phyloP scores from a whole-genome alignment of 148 eudicot genomes.

The Persicaria maculosa region DNA sequence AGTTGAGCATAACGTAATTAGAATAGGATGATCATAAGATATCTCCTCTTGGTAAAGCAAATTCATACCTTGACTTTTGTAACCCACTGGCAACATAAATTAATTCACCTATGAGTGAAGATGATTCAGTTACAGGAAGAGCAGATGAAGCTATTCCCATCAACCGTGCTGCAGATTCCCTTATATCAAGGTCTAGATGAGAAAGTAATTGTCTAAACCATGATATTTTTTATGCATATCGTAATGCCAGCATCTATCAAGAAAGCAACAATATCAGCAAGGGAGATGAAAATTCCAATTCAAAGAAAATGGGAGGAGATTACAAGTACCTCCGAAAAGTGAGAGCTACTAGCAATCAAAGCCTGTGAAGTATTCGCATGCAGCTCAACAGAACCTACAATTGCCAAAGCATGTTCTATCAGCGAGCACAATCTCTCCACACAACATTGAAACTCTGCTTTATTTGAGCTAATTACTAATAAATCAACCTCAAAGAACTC shows the following conservation, averaged over 20 bases:
- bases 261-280: constrained; percentile 18
- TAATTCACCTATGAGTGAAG: constrained; percentile 55
- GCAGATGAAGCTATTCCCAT: constrained; percentile 86
- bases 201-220: constrained; percentile 78
- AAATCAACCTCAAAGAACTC: constrained; percentile 75
- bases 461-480: constrained; percentile 26
- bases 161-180: constrained; percentile 83
- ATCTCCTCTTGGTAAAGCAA: not conserved
- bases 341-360: constrained; percentile 56
- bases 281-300: not conserved
- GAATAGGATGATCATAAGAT: constrained; percentile 1
- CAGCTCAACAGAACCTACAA: constrained; percentile 87
- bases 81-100: constrained; percentile 38
- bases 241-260: constrained; percentile 58
- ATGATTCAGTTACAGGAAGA: constrained; percentile 48
- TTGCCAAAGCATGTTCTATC: constrained; percentile 88
- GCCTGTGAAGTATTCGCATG: constrained; percentile 80
- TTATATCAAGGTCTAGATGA: constrained; percentile 70
- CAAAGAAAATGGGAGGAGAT: not conserved
- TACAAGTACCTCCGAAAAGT: constrained; percentile 61
- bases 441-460: constrained; percentile 34
- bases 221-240: constrained; percentile 64
- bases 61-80: constrained; percentile 52
- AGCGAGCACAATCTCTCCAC: constrained; percentile 60
- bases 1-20: not conserved